Evolutionary conservation across 164 flowering plant genomes (phyloP).

Genomic region (Kingdonia uniflora): DNA sequence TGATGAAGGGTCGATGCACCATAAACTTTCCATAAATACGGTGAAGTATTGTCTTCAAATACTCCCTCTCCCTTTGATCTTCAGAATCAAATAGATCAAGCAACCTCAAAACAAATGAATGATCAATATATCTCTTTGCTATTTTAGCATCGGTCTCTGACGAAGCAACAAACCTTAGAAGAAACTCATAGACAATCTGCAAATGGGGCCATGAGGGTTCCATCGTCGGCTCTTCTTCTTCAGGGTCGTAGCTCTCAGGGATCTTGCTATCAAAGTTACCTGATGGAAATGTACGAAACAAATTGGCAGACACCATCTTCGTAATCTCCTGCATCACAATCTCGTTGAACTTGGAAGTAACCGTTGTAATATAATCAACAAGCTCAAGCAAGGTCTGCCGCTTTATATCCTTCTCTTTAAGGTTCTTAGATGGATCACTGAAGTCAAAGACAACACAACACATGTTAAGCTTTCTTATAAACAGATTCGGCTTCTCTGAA

Average conservation of each 20-base stretch:
- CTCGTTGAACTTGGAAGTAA: constrained; percentile 54
- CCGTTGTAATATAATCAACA: constrained; percentile 62
- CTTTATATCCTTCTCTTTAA: constrained; percentile 68
- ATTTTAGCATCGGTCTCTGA: constrained; percentile 76
- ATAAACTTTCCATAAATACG: constrained; percentile 74
- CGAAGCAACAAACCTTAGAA: constrained; percentile 63
- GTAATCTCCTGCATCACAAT: constrained; percentile 70
- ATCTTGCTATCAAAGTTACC: constrained; percentile 40
- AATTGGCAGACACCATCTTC: constrained; percentile 63
- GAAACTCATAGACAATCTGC: constrained; percentile 68
- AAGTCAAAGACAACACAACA: constrained; percentile 78
- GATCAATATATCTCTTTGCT: constrained; percentile 71
- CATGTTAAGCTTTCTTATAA: constrained; percentile 56
- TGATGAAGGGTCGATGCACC: constrained; percentile 77
- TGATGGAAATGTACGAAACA: constrained; percentile 56
- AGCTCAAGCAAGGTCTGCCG: constrained; percentile 73
- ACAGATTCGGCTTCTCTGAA: constrained; percentile 60
- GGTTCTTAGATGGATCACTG: constrained; percentile 47
- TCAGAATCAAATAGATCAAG: constrained; percentile 74
- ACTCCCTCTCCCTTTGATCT: constrained; percentile 84
- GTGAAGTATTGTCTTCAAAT: constrained; percentile 68
- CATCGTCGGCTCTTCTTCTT: constrained; percentile 61
- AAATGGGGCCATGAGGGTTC: constrained; percentile 84
- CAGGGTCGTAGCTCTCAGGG: constrained; percentile 49
- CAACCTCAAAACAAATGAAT: constrained; percentile 65